Percentiles rank a stretch among this genome's conserved stretches.
These are phyloP conservation scores for Calophaca sinica DNA, from an alignment of 306 rosid species.

Conservation along the genomic window DNA sequence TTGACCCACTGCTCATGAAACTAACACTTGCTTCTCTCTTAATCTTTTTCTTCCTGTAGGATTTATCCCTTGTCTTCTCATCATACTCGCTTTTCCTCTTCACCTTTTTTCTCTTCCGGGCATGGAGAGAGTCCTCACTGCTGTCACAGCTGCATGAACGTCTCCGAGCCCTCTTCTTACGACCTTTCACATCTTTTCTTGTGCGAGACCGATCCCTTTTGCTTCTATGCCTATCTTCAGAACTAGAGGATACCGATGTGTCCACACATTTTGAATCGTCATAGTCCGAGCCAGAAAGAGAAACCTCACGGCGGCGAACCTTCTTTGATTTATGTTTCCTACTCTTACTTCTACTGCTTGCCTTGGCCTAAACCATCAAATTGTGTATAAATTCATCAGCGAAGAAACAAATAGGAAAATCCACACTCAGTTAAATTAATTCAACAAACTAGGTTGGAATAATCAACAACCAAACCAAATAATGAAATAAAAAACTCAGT, in stretches of 20 bases:
- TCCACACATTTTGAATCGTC: constrained; percentile 60
- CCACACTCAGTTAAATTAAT: constrained; percentile 12
- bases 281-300: constrained; percentile 56
- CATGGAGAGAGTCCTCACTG: constrained; percentile 56
- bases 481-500: background rate
- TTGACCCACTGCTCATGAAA: constrained; percentile 52
- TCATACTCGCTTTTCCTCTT: constrained; percentile 58
- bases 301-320: constrained; percentile 57
- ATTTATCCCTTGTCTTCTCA: constrained; percentile 58
- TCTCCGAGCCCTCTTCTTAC: constrained; percentile 61
- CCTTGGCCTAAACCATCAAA: constrained; percentile 58
- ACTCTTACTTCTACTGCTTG: constrained; percentile 57
- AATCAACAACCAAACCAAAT: constrained; percentile 29
- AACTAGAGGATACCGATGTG: constrained; percentile 56
- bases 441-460: constrained; percentile 6
- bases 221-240: constrained; percentile 59
- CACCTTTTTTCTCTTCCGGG: constrained; percentile 62
- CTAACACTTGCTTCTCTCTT: constrained; percentile 60
- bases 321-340: constrained; percentile 71
- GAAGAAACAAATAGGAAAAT: constrained; percentile 28
- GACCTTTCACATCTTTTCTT: constrained; percentile 56
- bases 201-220: constrained; percentile 60
- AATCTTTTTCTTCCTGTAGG: constrained; percentile 58
- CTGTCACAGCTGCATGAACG: constrained; percentile 56
- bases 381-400: constrained; percentile 18